Evolutionary conservation across 208 protist genomes (phyloP).

Genomic region (Leishmania gerbilli): DNA sequence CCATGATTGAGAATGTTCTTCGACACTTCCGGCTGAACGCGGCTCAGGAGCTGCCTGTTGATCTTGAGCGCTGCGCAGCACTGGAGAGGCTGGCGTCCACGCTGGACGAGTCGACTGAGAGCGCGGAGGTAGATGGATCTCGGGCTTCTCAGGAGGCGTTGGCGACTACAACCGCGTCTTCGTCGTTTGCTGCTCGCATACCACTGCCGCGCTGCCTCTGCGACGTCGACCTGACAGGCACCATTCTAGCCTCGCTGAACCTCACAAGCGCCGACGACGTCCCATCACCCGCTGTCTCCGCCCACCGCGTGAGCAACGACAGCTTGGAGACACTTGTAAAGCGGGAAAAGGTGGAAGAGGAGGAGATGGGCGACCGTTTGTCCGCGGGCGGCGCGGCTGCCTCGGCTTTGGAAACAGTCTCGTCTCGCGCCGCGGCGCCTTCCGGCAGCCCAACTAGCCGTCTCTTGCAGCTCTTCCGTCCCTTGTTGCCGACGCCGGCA

Average conservation of each 20-base stretch:
- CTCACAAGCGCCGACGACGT: neutral
- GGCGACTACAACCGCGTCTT: neutral
- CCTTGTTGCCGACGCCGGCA: neutral
- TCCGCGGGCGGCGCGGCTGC: neutral
- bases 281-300: neutral
- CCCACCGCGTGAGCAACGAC: neutral
- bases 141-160: neutral
- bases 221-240: slow-evolving; percentile 14
- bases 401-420: neutral
- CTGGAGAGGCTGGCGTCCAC: slow-evolving; percentile 40
- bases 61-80: slow-evolving; percentile 46
- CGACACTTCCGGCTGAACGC: slow-evolving; percentile 73
- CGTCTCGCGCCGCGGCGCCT: neutral
- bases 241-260: slow-evolving; percentile 14
- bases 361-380: neutral
- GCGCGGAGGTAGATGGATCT: neutral
- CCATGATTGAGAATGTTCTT: slow-evolving; percentile 83
- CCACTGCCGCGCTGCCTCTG: slow-evolving; percentile 20
- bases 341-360: neutral
- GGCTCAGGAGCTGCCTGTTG: slow-evolving; percentile 54
- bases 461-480: slow-evolving; percentile 20
- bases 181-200: slow-evolving; percentile 3
- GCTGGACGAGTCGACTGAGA: slow-evolving; percentile 20
- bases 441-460: slow-evolving; percentile 11
- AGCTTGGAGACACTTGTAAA: neutral